Evolutionary conservation across 345 rosid species (phyloP).

Genomic region (thale cress (Arabidopsis thaliana)): DNA sequence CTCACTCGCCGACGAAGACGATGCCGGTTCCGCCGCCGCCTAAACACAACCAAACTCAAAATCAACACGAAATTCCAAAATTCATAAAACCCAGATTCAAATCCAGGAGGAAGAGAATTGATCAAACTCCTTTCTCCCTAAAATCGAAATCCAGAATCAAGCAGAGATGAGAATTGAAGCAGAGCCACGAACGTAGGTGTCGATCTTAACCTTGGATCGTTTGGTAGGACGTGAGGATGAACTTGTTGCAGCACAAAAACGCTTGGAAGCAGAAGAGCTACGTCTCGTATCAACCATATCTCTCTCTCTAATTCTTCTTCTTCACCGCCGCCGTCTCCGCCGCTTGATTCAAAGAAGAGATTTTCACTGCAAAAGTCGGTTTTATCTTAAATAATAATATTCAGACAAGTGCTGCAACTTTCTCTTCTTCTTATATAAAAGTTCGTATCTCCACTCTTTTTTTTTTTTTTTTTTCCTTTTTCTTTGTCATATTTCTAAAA

Average conservation of each 20-base stretch:
- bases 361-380: slow-evolving; percentile 16
- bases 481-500: background rate
- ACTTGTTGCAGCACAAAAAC: slow-evolving; percentile 42
- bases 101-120: background rate
- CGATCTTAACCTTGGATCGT: slow-evolving; percentile 73
- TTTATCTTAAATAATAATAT: background rate
- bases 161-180: background rate
- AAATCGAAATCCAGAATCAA: slow-evolving; percentile 7
- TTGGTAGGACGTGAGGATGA: slow-evolving; percentile 60
- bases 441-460: background rate
- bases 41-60: background rate
- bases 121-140: background rate
- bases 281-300: slow-evolving; percentile 93
- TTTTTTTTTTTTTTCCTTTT: background rate
- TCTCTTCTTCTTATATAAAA: background rate
- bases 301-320: background rate
- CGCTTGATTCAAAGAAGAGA: slow-evolving; percentile 55
- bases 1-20: slow-evolving; percentile 60
- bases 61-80: background rate
- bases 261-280: slow-evolving; percentile 78
- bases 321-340: slow-evolving; percentile 3
- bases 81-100: slow-evolving; percentile 33
- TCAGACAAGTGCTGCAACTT: slow-evolving; percentile 3
- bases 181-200: background rate
- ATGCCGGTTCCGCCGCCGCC: slow-evolving; percentile 54